A percentile compares a stretch with the other conserved stretches of the same genome.
Evolutionary conservation across 352 stramenopile genomes (phyloP).

Genomic region (Globisporangium carolinianum): DNA sequence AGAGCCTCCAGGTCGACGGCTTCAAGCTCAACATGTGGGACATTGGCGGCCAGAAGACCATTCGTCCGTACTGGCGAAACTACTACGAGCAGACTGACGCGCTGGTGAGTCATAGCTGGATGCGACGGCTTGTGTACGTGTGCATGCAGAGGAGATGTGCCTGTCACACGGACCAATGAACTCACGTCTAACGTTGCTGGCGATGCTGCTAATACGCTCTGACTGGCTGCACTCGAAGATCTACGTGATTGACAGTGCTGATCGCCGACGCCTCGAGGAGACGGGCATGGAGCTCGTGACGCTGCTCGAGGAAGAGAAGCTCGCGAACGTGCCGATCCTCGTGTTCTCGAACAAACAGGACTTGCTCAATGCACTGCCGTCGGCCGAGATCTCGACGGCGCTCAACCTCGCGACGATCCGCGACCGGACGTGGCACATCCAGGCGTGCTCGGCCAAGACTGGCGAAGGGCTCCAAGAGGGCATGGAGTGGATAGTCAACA

Average conservation of each 20-base stretch:
- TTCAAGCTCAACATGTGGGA: conserved; percentile 99
- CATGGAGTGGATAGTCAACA: conserved; percentile 86
- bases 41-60: conserved; percentile 98
- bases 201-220: neutral
- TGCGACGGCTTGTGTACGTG: neutral
- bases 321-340: conserved; percentile 89
- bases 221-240: conserved; percentile 31
- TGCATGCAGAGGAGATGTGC: neutral
- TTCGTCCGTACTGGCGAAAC: conserved; percentile 99
- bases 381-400: conserved; percentile 87
- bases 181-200: neutral
- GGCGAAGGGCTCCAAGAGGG: conserved; percentile 86
- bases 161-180: no score
- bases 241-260: conserved; percentile 94
- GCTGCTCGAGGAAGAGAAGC: conserved; percentile 93
- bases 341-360: conserved; percentile 97
- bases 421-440: conserved; percentile 88
- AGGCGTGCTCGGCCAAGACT: conserved; percentile 87
- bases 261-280: conserved; percentile 89
- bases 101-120: conserved; percentile 31
- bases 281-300: conserved; percentile 90
- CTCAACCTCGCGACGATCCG: conserved; percentile 87
- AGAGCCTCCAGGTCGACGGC: conserved; percentile 91
- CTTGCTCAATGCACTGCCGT: conserved; percentile 87
- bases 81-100: conserved; percentile 98